These are phyloP conservation scores for Populus ilicifolia DNA, from an alignment of 345 rosid species.

Conservation along the genomic window DNA sequence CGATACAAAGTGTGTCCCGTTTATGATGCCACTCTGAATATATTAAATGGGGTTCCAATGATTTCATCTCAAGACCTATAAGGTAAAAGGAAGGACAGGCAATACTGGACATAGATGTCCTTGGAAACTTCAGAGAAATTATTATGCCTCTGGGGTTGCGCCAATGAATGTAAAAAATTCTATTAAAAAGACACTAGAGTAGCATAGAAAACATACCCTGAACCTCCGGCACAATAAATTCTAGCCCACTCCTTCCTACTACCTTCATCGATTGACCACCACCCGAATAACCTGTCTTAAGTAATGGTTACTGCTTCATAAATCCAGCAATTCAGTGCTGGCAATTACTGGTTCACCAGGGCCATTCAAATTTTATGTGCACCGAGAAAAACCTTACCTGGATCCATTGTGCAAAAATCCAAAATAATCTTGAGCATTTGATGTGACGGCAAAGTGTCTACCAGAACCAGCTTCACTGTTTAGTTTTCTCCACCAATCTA, in stretches of 20 bases:
- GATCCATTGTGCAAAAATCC: slow-evolving; percentile 80
- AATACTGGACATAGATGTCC: background rate
- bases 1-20: background rate
- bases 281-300: slow-evolving; percentile 67
- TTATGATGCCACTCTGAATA: background rate
- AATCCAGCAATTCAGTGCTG: background rate
- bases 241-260: slow-evolving; percentile 83
- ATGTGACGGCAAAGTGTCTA: slow-evolving; percentile 41
- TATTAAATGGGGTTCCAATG: background rate
- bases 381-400: slow-evolving; percentile 38
- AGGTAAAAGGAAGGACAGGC: background rate
- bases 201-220: slow-evolving; percentile 46
- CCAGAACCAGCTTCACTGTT: slow-evolving; percentile 41
- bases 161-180: background rate
- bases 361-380: slow-evolving; percentile 6
- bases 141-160: background rate
- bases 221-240: slow-evolving; percentile 54
- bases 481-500: slow-evolving; percentile 59
- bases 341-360: background rate
- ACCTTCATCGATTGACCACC: slow-evolving; percentile 99
- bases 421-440: slow-evolving; percentile 57
- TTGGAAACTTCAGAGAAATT: background rate
- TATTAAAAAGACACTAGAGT: background rate
- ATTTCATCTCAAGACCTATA: background rate
- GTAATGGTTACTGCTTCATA: background rate